A percentile compares a stretch with the other conserved stretches of the same genome.
These are phyloP conservation scores for Amniculicola lignicola DNA, from an alignment of 495 filamentous ascomycete species.

Conservation along the genomic window DNA sequence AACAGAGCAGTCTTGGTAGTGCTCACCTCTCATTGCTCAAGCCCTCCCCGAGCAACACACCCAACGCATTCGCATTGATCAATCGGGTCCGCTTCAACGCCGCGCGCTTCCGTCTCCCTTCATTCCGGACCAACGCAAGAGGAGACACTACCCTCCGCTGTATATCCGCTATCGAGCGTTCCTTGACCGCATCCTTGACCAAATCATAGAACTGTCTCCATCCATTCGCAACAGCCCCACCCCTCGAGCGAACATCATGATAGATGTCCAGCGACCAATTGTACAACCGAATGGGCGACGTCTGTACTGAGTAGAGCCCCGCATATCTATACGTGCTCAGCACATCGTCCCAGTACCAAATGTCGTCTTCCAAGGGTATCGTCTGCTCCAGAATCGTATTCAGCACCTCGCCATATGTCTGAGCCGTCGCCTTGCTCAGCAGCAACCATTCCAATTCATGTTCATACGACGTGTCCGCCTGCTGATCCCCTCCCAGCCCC, in stretches of 20 bases:
- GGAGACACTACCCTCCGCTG: slow-evolving; percentile 63
- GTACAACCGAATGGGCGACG: slow-evolving; percentile 69
- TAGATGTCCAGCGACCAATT: slow-evolving; percentile 62
- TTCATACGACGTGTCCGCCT: slow-evolving; percentile 48
- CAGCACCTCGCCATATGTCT: slow-evolving; percentile 75
- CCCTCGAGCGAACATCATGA: slow-evolving; percentile 50
- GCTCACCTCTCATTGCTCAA: slow-evolving; percentile 50
- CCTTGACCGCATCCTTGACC: slow-evolving; percentile 65
- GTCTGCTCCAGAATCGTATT: slow-evolving; percentile 72
- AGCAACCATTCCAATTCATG: slow-evolving; percentile 83
- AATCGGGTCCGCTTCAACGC: slow-evolving; percentile 64
- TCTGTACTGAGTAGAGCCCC: slow-evolving; percentile 77
- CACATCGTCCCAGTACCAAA: slow-evolving; percentile 90
- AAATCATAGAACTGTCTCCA: slow-evolving; percentile 79
- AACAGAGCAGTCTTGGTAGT: slow-evolving; percentile 25
- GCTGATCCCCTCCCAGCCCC: slow-evolving; percentile 11
- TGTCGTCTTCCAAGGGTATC: slow-evolving; percentile 75
- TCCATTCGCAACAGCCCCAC: slow-evolving; percentile 49
- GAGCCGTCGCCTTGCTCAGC: slow-evolving; percentile 78
- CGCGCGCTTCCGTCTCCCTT: slow-evolving; percentile 67
- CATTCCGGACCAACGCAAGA: slow-evolving; percentile 63
- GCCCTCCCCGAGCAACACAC: slow-evolving; percentile 79
- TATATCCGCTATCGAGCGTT: slow-evolving; percentile 59
- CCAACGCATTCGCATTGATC: slow-evolving; percentile 80
- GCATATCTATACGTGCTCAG: slow-evolving; percentile 67